Percentiles rank a stretch among this genome's conserved stretches.
Conservation (phyloP, 2,329 filamentous ascomycete genomes). For the Teratosphaeria zuluensis region DNA sequence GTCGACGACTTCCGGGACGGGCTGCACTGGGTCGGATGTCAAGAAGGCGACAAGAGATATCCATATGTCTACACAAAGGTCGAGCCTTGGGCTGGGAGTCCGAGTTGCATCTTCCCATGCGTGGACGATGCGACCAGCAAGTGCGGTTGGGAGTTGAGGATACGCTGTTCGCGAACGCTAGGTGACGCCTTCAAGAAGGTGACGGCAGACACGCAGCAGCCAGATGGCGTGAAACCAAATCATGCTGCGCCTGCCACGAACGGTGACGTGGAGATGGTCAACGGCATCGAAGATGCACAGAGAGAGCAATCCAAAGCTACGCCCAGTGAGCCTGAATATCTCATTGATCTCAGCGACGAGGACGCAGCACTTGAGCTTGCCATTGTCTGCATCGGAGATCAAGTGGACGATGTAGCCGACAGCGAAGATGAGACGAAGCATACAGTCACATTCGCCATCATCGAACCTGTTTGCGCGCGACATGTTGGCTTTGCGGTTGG, state of each 20-base stretch:
- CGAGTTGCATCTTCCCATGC: constrained; percentile 85
- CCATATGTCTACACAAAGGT: constrained; percentile 88
- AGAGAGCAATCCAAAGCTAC: constrained; percentile 7
- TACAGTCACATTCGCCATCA: constrained; percentile 73
- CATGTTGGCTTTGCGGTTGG: constrained; percentile 92
- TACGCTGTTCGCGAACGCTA: constrained; percentile 76
- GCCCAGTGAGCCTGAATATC: constrained; percentile 25
- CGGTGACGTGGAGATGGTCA: constrained; percentile 29
- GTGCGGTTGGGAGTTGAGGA: constrained; percentile 78
- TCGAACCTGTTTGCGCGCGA: constrained; percentile 66
- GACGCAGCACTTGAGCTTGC: constrained; percentile 83
- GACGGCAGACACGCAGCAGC: constrained; percentile 12
- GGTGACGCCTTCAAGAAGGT: constrained; percentile 56
- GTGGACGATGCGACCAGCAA: constrained; percentile 75
- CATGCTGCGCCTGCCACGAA: constrained; percentile 26
- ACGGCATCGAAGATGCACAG: constrained; percentile 17
- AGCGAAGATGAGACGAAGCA: constrained; percentile 71
- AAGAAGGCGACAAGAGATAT: constrained; percentile 69
- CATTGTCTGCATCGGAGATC: constrained; percentile 81
- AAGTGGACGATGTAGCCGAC: constrained; percentile 72
- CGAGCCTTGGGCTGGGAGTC: constrained; percentile 64
- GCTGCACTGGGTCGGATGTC: constrained; percentile 81
- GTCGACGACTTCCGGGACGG: constrained; percentile 72
- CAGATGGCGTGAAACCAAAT: constrained; percentile 18
- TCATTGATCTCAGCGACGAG: constrained; percentile 52